Percentiles rank a stretch among this genome's conserved stretches.
phyloP scores from a whole-genome alignment of 2,329 filamentous ascomycete species.

The Chrysosphaeria jannelii region DNA sequence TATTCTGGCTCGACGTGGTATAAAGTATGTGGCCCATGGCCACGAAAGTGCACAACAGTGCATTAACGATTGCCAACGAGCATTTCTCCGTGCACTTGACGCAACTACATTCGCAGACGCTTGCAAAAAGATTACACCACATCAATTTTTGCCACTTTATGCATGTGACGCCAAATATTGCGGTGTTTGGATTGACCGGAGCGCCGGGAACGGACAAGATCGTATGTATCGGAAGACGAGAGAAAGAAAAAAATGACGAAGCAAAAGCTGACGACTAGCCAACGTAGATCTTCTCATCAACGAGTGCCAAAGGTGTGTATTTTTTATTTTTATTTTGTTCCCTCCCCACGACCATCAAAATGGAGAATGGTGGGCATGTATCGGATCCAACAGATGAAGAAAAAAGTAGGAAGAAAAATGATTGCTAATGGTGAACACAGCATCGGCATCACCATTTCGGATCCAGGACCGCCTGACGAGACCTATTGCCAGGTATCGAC shows the following conservation, averaged over 20 bases:
- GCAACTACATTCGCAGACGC: too few relatives aligned
- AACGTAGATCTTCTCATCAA: conserved; percentile 21
- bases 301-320: conserved; percentile 17
- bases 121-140: too few relatives aligned
- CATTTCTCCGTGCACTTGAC: conserved; percentile 2
- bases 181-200: conserved; percentile 12
- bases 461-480: too few relatives aligned
- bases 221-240: conserved; percentile 10
- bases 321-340: not conserved
- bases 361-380: too few relatives aligned
- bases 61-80: conserved; percentile 3
- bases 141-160: conserved; percentile 15
- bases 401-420: too few relatives aligned
- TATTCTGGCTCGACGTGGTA: too few relatives aligned
- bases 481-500: too few relatives aligned
- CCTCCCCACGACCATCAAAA: too few relatives aligned
- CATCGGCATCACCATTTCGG: too few relatives aligned
- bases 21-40: too few relatives aligned
- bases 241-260: not conserved
- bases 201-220: conserved; percentile 10
- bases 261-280: conserved; percentile 9
- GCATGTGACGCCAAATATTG: conserved; percentile 20
- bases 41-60: conserved; percentile 3
- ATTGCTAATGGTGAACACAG: too few relatives aligned
- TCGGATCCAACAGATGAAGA: too few relatives aligned